Base-by-base conservation (phyloP, 78 protist species). In the Diacronema lutheri region DNA sequence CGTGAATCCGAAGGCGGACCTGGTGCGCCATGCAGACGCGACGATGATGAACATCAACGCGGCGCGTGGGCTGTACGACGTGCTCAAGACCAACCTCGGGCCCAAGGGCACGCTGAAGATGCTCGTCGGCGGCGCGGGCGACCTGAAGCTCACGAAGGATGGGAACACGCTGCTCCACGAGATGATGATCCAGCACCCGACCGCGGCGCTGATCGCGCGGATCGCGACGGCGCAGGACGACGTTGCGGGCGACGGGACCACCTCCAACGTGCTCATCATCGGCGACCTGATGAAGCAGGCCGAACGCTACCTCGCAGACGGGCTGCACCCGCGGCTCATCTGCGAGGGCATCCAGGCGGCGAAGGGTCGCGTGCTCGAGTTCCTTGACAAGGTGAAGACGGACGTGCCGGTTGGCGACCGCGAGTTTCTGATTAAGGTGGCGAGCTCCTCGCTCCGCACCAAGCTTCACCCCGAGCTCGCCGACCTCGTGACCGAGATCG, bases 221-320 rank as follows among this genome's bases (percentile, higher is more conserved):
- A 93, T 99, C 23, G 98, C 99, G 29, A 96, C 99, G 1, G 99
- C 99, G 21, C 99, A 97, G 89, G 99, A 99, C 85, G 99, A 98
- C 72, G 91, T 96, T 29, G 79, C 92, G n/a, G 99, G 99, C 62
- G 99, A 99, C 88, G 99, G 99, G 68, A 98, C 99, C 23, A 98
- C 99, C 9, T 81, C 97, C 55, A 92, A 88, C 81, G 98, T 98
- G 21, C 94, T 99, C 31, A 64, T 98, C 60, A 97, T 96, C 82
- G 99, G 99, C 69, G 99, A 98, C 91, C 78, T 97, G 21, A 73
- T 98, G 83, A 87, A 92, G 81, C 98, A 97, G 87, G 93, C 97
- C 14, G 96, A 97, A 57, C 87, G 95, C 21, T 93, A 78, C 86
- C 82, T 98, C 20, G 0, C 87, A 23, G 99, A 98, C 86, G 99